Percentiles rank a stretch among this genome's conserved stretches.
phyloP scores from a whole-genome alignment of 768 basidiomycete genomes.

The Scleroderma citrinum region DNA sequence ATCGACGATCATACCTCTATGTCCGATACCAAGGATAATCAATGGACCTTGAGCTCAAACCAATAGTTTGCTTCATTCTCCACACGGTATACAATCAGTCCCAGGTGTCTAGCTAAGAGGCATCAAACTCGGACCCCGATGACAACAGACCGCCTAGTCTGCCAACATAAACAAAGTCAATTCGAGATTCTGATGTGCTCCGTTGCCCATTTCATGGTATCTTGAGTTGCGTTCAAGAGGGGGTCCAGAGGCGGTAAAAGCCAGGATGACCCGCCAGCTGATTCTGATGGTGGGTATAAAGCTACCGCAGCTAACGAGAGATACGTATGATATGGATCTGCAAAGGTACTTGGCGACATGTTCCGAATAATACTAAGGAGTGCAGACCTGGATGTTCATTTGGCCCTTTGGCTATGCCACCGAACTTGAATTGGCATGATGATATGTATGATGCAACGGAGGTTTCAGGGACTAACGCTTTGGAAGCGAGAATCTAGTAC shows the following conservation, averaged over 20 bases:
- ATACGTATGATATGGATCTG: slow-evolving; percentile 96
- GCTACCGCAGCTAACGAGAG: slow-evolving; percentile 78
- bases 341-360: slow-evolving; percentile 6
- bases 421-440: slow-evolving; percentile 79
- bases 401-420: slow-evolving; percentile 83
- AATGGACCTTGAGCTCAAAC: background rate
- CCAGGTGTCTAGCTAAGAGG: background rate
- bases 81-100: background rate
- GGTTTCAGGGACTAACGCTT: slow-evolving; percentile 48
- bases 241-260: slow-evolving; percentile 57
- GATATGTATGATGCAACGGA: slow-evolving; percentile 61
- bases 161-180: background rate
- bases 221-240: slow-evolving; percentile 60
- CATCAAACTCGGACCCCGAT: too few relatives aligned
- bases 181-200: slow-evolving; percentile 41
- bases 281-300: slow-evolving; percentile 46
- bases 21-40: background rate
- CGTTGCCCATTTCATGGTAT: slow-evolving; percentile 64
- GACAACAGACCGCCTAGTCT: slow-evolving; percentile 3
- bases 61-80: background rate
- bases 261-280: slow-evolving; percentile 40
- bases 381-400: slow-evolving; percentile 69
- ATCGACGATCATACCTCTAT: background rate
- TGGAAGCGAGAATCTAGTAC: slow-evolving; percentile 61
- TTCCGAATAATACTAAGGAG: background rate